Conservation (phyloP, 306 rosid genomes). For the Mucuna pruriens region DNA sequence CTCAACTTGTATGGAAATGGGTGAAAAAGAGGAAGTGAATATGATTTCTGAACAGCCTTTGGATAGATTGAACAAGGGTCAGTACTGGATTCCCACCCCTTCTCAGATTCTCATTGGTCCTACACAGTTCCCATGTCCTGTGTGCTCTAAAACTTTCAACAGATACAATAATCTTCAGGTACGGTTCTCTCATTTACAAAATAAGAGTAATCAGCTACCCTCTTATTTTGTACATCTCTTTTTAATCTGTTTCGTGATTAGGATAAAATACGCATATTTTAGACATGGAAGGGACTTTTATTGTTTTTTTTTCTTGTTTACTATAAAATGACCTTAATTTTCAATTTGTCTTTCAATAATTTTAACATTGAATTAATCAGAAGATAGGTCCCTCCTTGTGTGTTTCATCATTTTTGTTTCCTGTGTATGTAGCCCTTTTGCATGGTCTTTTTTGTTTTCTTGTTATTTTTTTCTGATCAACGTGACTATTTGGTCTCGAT, state of each 20-base stretch:
- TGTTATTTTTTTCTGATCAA: slow-evolving; percentile 27
- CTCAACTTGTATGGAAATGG: slow-evolving; percentile 35
- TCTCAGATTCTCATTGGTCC: slow-evolving; percentile 91
- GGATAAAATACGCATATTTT: too few relatives aligned
- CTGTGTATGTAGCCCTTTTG: slow-evolving; percentile 25
- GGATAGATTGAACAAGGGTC: slow-evolving; percentile 57
- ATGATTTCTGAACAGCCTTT: slow-evolving; percentile 45
- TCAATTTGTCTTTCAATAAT: neutral
- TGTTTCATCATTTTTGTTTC: neutral
- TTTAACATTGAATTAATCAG: neutral
- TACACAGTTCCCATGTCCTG: slow-evolving; percentile 76
- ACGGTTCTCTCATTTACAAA: neutral
- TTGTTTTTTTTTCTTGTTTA: neutral
- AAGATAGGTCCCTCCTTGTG: neutral
- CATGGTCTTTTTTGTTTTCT: slow-evolving; percentile 39
- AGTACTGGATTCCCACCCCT: slow-evolving; percentile 88
- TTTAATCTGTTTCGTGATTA: too few relatives aligned
- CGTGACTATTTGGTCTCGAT: slow-evolving; percentile 36
- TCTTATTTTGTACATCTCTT: too few relatives aligned
- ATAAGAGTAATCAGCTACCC: neutral
- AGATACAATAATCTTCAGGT: slow-evolving; percentile 95
- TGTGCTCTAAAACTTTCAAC: slow-evolving; percentile 85
- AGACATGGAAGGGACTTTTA: too few relatives aligned
- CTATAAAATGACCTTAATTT: neutral
- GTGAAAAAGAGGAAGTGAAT: slow-evolving; percentile 29